Evolutionary conservation across 768 basidiomycete species (phyloP).

Genomic region (Podaxis mareebaensis): DNA sequence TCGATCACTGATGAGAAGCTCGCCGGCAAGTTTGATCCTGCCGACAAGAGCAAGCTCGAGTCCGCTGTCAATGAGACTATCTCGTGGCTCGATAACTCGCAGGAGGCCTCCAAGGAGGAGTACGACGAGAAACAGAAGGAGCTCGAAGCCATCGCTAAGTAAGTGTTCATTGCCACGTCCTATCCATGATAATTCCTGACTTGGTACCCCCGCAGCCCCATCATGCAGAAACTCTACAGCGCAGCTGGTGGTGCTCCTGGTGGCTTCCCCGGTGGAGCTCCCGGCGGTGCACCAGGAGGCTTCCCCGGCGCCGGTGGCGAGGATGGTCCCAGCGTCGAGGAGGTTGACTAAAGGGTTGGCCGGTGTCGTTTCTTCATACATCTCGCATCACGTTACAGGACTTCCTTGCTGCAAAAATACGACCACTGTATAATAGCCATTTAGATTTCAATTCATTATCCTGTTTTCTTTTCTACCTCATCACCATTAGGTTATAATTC

Average conservation of each 20-base stretch:
- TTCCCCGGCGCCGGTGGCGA: slow-evolving; percentile 65
- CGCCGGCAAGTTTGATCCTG: slow-evolving; percentile 82
- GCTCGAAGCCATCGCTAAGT: slow-evolving; percentile 79
- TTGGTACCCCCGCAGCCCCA: slow-evolving; percentile 35
- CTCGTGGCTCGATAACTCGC: slow-evolving; percentile 81
- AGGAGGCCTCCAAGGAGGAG: slow-evolving; percentile 92
- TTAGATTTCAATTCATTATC: slow-evolving; percentile 11
- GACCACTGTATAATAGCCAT: slow-evolving; percentile 18
- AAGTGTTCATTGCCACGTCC: slow-evolving; percentile 17
- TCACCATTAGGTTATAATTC: too few species aligned
- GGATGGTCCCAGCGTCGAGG: slow-evolving; percentile 90
- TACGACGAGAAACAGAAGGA: slow-evolving; percentile 94
- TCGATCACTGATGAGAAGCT: slow-evolving; percentile 85
- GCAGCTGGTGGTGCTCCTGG: slow-evolving; percentile 69
- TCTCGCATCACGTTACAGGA: slow-evolving; percentile 17
- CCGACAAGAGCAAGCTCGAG: slow-evolving; percentile 85
- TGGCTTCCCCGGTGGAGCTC: slow-evolving; percentile 58
- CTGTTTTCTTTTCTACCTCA: slow-evolving; percentile 7
- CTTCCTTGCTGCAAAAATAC: slow-evolving; percentile 25
- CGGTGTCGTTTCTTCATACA: slow-evolving; percentile 18
- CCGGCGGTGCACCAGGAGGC: slow-evolving; percentile 64
- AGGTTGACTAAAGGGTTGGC: slow-evolving; percentile 65
- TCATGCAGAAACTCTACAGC: slow-evolving; percentile 76
- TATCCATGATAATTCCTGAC: slow-evolving; percentile 9
- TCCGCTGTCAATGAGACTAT: slow-evolving; percentile 80